Percentiles rank a stretch among this genome's conserved stretches.
phyloP scores from a whole-genome alignment of 768 basidiomycete genomes.

The Xerocomellus chrysenteron region DNA sequence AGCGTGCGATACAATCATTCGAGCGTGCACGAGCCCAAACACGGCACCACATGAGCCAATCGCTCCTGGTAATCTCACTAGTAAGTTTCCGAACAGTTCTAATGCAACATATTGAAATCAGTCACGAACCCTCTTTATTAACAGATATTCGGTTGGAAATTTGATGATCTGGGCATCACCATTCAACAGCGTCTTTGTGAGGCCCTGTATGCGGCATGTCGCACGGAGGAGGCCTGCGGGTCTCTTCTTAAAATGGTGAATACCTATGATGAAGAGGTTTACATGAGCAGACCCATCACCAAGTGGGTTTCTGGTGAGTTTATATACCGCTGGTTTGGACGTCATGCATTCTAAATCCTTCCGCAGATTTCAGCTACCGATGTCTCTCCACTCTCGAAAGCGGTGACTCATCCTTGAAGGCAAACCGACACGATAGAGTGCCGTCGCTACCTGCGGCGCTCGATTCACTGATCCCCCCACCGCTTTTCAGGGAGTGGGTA shows the following conservation, averaged over 20 bases:
- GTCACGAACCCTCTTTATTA: too few relatives aligned
- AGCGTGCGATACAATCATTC: not conserved
- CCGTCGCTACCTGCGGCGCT: not conserved
- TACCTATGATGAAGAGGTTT: not conserved
- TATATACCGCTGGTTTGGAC: not conserved
- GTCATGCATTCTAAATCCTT: not conserved
- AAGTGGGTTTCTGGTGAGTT: not conserved
- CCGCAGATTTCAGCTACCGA: not conserved
- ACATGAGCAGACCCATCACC: not conserved
- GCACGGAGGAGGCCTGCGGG: not conserved
- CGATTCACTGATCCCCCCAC: not conserved
- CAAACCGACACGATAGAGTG: too few relatives aligned
- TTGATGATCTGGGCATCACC: not conserved
- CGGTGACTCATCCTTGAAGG: not conserved
- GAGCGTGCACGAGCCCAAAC: not conserved
- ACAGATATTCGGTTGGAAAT: conserved; percentile 14
- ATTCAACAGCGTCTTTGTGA: not conserved
- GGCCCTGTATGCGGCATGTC: not conserved
- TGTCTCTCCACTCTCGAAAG: not conserved
- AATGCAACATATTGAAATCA: too few relatives aligned
- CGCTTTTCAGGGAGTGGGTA: conserved; percentile 3
- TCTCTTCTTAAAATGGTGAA: not conserved
- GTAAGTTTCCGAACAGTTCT: not conserved
- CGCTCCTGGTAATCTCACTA: not conserved
- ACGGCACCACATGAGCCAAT: not conserved